These are phyloP conservation scores for Stromatinia cepivora DNA, from an alignment of 2,329 filamentous ascomycete species.

Conservation along the genomic window DNA sequence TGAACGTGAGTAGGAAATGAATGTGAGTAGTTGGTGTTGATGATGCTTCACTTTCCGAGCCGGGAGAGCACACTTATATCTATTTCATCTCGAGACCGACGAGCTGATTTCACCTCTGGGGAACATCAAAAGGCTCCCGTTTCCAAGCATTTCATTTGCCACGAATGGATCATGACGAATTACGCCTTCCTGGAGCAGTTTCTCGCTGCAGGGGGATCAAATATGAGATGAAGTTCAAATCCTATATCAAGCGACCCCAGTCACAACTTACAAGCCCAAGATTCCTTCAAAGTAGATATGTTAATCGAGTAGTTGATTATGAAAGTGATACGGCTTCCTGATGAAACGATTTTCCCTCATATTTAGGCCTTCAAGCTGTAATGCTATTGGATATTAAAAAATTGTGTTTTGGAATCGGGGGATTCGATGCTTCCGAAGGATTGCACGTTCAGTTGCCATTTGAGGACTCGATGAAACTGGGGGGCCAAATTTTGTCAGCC, in stretches of 20 bases:
- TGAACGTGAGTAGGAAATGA: slow-evolving; percentile 22
- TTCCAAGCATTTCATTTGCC: not conserved
- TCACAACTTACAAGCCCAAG: not conserved
- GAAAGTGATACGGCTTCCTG: not conserved
- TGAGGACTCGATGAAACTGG: not conserved
- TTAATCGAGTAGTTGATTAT: not conserved
- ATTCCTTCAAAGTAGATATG: slow-evolving; percentile 5
- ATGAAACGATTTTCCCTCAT: not conserved
- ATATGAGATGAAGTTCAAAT: slow-evolving; percentile 12
- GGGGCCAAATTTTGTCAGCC: slow-evolving; percentile 9
- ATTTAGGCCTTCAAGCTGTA: not conserved
- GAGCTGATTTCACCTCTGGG: not conserved
- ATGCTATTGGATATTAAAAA: not conserved
- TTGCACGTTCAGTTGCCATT: not conserved
- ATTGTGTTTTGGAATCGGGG: not conserved
- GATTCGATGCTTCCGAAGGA: slow-evolving; percentile 14
- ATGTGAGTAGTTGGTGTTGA: slow-evolving; percentile 24
- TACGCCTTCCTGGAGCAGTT: slow-evolving; percentile 14
- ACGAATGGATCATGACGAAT: slow-evolving; percentile 18
- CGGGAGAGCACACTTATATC: slow-evolving; percentile 18
- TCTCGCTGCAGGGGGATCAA: slow-evolving; percentile 14
- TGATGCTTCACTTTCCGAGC: not conserved
- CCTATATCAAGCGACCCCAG: slow-evolving; percentile 16
- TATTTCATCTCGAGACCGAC: not conserved
- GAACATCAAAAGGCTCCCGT: not conserved